Conservation (phyloP, 768 basidiomycete species). For the Floccularia luteovirens region DNA sequence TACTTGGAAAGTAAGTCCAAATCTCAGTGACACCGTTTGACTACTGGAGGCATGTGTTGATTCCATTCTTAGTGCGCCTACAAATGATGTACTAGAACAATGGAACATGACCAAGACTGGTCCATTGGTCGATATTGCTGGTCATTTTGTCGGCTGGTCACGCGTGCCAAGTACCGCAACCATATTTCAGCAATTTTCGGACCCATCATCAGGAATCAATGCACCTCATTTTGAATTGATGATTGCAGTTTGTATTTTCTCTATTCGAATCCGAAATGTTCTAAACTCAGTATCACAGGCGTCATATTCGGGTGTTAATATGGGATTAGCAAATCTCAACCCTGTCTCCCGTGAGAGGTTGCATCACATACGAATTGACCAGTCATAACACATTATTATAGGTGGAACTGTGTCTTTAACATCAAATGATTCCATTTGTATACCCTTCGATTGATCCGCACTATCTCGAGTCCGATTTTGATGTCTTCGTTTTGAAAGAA, state of each 20-base stretch:
- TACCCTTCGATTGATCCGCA: slow-evolving; percentile 10
- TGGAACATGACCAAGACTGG: slow-evolving; percentile 11
- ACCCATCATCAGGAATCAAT: slow-evolving; percentile 6
- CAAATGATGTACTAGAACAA: slow-evolving; percentile 2
- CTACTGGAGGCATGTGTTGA: no score
- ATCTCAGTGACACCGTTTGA: no score
- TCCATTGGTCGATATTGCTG: slow-evolving; percentile 3
- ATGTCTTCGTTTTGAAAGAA: slow-evolving; percentile 7
- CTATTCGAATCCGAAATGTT: no score
- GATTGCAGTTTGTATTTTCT: slow-evolving; percentile 19
- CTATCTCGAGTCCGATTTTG: slow-evolving; percentile 20
- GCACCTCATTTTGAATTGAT: slow-evolving; percentile 16
- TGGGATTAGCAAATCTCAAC: background rate
- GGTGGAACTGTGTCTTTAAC: slow-evolving; percentile 2
- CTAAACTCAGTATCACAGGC: background rate
- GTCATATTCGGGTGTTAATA: background rate
- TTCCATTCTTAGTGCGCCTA: no score
- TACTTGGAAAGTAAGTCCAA: no score
- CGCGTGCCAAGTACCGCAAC: slow-evolving; percentile 6
- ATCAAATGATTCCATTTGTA: slow-evolving; percentile 7
- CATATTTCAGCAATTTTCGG: slow-evolving; percentile 7
- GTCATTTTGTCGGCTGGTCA: slow-evolving; percentile 4
- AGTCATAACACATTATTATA: background rate
- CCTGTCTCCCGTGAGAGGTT: slow-evolving; percentile 9
- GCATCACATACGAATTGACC: background rate